A percentile compares a stretch with the other conserved stretches of the same genome.
Evolutionary conservation across 345 rosid species (phyloP).

Genomic region (Barbarea vulgaris): DNA sequence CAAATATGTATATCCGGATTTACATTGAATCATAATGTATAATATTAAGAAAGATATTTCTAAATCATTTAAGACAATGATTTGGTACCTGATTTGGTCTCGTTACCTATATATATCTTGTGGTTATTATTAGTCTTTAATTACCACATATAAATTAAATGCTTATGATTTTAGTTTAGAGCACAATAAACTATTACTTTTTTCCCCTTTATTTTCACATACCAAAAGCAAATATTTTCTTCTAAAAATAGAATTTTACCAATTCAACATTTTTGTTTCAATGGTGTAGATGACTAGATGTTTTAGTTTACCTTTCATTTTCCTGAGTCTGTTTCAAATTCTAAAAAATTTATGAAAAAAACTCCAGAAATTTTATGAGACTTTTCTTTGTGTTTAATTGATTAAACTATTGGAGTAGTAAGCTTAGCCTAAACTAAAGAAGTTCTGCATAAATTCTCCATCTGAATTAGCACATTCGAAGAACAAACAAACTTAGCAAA

Average conservation of each 20-base stretch:
- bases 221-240: not conserved
- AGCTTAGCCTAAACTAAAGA: slow-evolving; percentile 2
- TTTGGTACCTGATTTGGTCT: slow-evolving; percentile 30
- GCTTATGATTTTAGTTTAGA: not conserved
- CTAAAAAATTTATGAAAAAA: not conserved
- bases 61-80: slow-evolving; percentile 17
- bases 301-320: not conserved
- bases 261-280: not conserved
- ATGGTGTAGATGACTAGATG: not conserved
- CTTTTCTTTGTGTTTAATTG: not conserved
- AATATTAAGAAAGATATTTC: slow-evolving; percentile 16
- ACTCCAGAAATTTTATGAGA: not conserved
- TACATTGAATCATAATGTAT: slow-evolving; percentile 24
- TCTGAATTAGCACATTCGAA: slow-evolving; percentile 17
- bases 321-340: not conserved
- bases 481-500: slow-evolving; percentile 29
- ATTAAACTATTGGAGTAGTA: not conserved
- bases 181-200: not conserved
- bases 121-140: not conserved
- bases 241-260: not conserved
- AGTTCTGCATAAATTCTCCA: slow-evolving; percentile 10
- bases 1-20: not conserved
- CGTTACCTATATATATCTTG: not conserved
- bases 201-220: not conserved
- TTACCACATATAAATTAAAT: not conserved